These are phyloP conservation scores for Ballota nigra DNA, from an alignment of 257 asterid genomes.

Conservation along the genomic window DNA sequence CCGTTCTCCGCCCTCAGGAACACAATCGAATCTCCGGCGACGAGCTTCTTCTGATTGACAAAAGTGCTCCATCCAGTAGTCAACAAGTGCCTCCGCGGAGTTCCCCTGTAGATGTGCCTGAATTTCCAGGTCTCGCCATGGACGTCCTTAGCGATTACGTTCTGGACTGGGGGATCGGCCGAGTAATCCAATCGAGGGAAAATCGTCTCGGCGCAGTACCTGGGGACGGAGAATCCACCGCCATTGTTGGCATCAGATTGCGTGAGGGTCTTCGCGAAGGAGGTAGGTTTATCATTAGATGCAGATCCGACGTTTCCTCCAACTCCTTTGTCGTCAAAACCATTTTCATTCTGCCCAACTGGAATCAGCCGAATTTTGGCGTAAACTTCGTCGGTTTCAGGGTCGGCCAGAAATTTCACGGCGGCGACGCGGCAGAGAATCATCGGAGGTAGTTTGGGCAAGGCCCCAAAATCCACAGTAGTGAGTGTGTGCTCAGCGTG, in stretches of 20 bases:
- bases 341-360: conserved; percentile 28
- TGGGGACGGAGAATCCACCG: conserved; percentile 54
- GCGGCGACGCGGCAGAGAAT: conserved; percentile 46
- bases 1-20: conserved; percentile 51
- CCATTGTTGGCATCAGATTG: conserved; percentile 55
- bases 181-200: conserved; percentile 48
- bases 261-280: conserved; percentile 49
- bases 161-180: conserved; percentile 50
- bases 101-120: conserved; percentile 51
- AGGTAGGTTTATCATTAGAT: conserved; percentile 30
- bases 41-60: conserved; percentile 53
- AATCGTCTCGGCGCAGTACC: conserved; percentile 56
- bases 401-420: conserved; percentile 41
- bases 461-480: conserved; percentile 40
- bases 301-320: conserved; percentile 30
- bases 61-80: conserved; percentile 62
- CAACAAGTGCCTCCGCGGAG: conserved; percentile 57
- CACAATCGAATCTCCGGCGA: conserved; percentile 55
- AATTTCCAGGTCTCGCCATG: conserved; percentile 47
- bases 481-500: conserved; percentile 49
- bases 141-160: conserved; percentile 40
- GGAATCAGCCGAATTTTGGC: conserved; percentile 45
- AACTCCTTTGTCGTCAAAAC: conserved; percentile 34
- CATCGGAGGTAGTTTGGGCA: conserved; percentile 43
- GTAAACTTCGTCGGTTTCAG: conserved; percentile 53